A percentile compares a stretch with the other conserved stretches of the same genome.
These are phyloP conservation scores for Paraurostyla sp. DNA, from an alignment of 73 alveolate species.

Conservation along the genomic window DNA sequence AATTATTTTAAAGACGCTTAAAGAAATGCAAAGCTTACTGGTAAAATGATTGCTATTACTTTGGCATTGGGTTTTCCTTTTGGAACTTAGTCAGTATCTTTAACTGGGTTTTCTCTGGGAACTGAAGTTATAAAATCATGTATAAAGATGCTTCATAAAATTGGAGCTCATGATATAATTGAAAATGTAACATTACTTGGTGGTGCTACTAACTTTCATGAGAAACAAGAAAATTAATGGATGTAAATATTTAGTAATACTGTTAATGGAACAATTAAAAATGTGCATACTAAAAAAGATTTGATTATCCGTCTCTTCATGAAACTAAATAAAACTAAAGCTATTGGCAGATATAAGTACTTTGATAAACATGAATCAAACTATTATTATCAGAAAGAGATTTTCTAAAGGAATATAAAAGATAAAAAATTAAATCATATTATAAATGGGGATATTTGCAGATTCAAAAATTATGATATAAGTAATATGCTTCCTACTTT, in stretches of 20 bases:
- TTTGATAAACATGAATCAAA: neutral
- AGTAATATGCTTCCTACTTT: neutral
- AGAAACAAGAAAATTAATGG: neutral
- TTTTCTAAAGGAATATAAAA: neutral
- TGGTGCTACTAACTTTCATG: constrained; percentile 1
- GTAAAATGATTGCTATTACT: neutral
- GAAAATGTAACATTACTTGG: constrained; percentile 33
- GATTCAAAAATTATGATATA: constrained; percentile 19
- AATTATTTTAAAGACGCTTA: neutral
- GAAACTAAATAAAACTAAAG: neutral
- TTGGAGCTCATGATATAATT: constrained; percentile 1
- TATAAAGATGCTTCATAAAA: neutral
- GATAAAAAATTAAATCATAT: neutral
- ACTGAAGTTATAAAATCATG: constrained; percentile 17
- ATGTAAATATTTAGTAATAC: neutral
- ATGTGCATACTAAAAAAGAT: constrained; percentile 25
- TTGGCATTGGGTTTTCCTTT: constrained; percentile 17
- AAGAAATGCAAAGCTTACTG: constrained; percentile 6
- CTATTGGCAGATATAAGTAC: neutral
- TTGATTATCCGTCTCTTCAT: neutral
- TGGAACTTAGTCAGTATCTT: neutral
- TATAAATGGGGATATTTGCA: neutral
- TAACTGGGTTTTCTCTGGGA: constrained; percentile 21
- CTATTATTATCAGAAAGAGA: neutral
- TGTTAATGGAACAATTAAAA: neutral